Conservation (phyloP, 345 rosid species). For the Eucalyptus brandiana region DNA sequence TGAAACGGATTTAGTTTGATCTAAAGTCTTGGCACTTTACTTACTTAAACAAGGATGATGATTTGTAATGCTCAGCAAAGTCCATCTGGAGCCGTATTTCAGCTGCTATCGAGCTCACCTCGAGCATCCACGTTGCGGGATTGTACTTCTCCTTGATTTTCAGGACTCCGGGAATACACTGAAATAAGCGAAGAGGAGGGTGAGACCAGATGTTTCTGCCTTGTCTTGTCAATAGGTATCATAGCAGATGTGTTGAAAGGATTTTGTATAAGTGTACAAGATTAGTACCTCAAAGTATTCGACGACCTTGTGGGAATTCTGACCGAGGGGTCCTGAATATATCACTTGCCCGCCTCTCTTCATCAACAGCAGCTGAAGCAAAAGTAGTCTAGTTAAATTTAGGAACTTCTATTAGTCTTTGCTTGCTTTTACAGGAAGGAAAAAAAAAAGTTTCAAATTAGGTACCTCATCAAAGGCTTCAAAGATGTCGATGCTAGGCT, state of each 20-base stretch:
- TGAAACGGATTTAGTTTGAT: neutral
- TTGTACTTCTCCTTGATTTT: conserved; percentile 62
- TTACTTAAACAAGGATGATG: conserved; percentile 49
- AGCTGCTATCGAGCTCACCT: conserved; percentile 73
- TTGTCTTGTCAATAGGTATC: neutral
- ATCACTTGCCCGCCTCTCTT: conserved; percentile 93
- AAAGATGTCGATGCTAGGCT: conserved; percentile 79
- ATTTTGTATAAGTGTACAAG: neutral
- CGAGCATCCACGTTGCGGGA: conserved; percentile 94
- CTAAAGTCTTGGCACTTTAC: conserved; percentile 5
- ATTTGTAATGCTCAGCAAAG: conserved; percentile 55
- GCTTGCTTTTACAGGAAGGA: neutral
- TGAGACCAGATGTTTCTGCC: neutral
- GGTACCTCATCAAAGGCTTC: conserved; percentile 73
- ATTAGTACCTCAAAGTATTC: conserved; percentile 67
- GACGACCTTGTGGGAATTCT: conserved; percentile 54
- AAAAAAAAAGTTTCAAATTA: neutral
- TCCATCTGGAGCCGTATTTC: conserved; percentile 55
- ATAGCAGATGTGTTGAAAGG: neutral
- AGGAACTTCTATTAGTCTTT: neutral
- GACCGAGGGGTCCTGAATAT: conserved; percentile 66
- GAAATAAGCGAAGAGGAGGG: neutral
- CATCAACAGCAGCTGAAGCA: conserved; percentile 40
- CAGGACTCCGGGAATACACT: conserved; percentile 55
- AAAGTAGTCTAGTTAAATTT: neutral